phyloP scores from a whole-genome alignment of 305 asterid genomes.

The Lippia alba region DNA sequence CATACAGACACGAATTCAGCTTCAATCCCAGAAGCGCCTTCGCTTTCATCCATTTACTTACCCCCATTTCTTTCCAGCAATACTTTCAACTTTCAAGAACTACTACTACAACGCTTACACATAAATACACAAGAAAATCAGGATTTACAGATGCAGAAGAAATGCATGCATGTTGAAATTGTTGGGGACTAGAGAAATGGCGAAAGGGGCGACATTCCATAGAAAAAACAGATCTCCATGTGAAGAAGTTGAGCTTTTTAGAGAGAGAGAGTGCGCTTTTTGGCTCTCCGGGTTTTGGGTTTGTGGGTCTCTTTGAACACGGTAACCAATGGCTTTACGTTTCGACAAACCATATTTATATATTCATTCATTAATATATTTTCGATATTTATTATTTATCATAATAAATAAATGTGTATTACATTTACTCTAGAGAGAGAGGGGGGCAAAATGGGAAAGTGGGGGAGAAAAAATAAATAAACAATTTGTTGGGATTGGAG shows the following conservation, averaged over 20 bases:
- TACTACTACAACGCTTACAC: slow-evolving; percentile 14
- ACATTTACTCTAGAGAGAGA: too few relatives aligned
- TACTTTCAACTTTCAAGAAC: too few relatives aligned
- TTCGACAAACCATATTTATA: slow-evolving; percentile 39
- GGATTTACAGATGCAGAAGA: slow-evolving; percentile 1
- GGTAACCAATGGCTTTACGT: slow-evolving; percentile 73
- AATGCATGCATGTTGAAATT: slow-evolving; percentile 20
- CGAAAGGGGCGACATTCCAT: slow-evolving; percentile 26
- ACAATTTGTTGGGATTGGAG: slow-evolving; percentile 44
- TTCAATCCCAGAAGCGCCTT: slow-evolving; percentile 71
- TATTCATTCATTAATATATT: too few relatives aligned
- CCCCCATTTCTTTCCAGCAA: slow-evolving; percentile 52
- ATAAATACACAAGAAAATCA: slow-evolving; percentile 6
- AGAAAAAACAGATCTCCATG: slow-evolving; percentile 43
- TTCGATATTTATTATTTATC: too few relatives aligned
- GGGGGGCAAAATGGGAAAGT: slow-evolving; percentile 25
- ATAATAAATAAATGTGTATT: background rate
- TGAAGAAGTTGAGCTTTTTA: slow-evolving; percentile 16
- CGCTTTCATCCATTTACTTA: slow-evolving; percentile 81
- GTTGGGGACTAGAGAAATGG: background rate
- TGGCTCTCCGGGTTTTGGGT: slow-evolving; percentile 38
- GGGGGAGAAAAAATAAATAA: background rate
- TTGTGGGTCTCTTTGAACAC: slow-evolving; percentile 63
- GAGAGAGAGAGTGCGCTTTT: slow-evolving; percentile 23
- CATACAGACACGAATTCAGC: slow-evolving; percentile 61